A percentile compares a stretch with the other conserved stretches of the same genome.
Evolutionary conservation across 345 rosid genomes (phyloP).

Genomic region (Hibiscus mutabilis): DNA sequence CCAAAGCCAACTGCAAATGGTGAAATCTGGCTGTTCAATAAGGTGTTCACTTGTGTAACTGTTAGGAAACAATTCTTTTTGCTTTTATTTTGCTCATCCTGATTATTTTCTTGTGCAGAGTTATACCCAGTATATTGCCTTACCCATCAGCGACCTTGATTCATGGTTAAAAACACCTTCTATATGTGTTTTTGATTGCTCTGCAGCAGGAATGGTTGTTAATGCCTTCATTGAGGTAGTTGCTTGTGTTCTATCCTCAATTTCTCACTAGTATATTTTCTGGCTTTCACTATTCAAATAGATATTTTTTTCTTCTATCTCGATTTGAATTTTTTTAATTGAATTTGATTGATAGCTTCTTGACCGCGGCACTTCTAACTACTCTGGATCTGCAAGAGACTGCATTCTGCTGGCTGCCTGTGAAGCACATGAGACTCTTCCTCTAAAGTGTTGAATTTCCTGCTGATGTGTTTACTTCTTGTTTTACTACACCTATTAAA

Average conservation of each 20-base stretch:
- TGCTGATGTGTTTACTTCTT: slow-evolving; percentile 97
- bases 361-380: slow-evolving; percentile 61
- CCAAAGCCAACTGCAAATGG: slow-evolving; percentile 98
- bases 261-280: slow-evolving; percentile 1
- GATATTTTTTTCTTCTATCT: slow-evolving; percentile 9
- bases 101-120: slow-evolving; percentile 41
- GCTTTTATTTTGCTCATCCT: slow-evolving; percentile 9
- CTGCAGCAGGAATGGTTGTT: slow-evolving; percentile 97
- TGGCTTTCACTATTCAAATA: slow-evolving; percentile 6
- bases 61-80: neutral
- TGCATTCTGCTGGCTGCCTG: slow-evolving; percentile 98
- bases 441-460: slow-evolving; percentile 98
- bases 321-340: slow-evolving; percentile 6
- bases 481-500: slow-evolving; percentile 96
- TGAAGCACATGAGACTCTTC: slow-evolving; percentile 99
- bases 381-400: slow-evolving; percentile 68
- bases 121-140: slow-evolving; percentile 94
- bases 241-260: neutral
- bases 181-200: slow-evolving; percentile 95
- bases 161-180: slow-evolving; percentile 98
- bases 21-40: slow-evolving; percentile 98
- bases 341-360: slow-evolving; percentile 52
- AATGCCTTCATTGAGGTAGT: slow-evolving; percentile 89
- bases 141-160: slow-evolving; percentile 91
- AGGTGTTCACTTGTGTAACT: slow-evolving; percentile 36